A percentile compares a stretch with the other conserved stretches of the same genome.
Conservation (phyloP, 352 stramenopile species). For the Hyaloperonospora brassicae region DNA sequence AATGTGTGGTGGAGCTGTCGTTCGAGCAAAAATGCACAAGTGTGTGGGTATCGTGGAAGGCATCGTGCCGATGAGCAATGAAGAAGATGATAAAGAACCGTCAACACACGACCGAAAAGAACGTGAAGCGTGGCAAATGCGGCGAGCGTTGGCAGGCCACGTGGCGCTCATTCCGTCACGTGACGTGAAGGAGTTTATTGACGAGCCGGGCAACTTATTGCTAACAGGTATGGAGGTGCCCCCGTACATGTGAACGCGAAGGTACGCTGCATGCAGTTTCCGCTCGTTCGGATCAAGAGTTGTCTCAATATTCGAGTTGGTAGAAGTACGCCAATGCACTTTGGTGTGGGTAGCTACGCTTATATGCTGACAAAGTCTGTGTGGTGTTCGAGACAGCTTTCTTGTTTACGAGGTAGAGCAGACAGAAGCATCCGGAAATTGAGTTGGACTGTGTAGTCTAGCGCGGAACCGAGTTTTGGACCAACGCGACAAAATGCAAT, state of each 20-base stretch:
- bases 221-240: conserved; percentile 34
- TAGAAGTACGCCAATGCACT: too few species aligned
- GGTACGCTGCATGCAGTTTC: conserved; percentile 8
- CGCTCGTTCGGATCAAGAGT: too few species aligned
- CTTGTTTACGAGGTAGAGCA: too few species aligned
- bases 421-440: too few species aligned
- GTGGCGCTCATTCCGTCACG: conserved; percentile 55
- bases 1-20: conserved; percentile 72
- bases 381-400: too few species aligned
- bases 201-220: conserved; percentile 24
- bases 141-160: conserved; percentile 56
- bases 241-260: conserved; percentile 12
- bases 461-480: too few species aligned
- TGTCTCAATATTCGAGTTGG: too few species aligned
- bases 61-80: conserved; percentile 47
- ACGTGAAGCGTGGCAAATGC: conserved; percentile 37
- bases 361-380: too few species aligned
- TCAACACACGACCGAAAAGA: conserved; percentile 19
- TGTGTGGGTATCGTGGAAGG: conserved; percentile 73
- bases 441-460: too few species aligned
- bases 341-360: too few species aligned
- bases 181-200: conserved; percentile 44
- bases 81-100: conserved; percentile 13
- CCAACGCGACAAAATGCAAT: too few species aligned
- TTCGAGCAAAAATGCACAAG: conserved; percentile 25